Base-by-base conservation (phyloP, 495 filamentous ascomycete genomes). In the Annulohypoxylon maeteangense region DNA sequence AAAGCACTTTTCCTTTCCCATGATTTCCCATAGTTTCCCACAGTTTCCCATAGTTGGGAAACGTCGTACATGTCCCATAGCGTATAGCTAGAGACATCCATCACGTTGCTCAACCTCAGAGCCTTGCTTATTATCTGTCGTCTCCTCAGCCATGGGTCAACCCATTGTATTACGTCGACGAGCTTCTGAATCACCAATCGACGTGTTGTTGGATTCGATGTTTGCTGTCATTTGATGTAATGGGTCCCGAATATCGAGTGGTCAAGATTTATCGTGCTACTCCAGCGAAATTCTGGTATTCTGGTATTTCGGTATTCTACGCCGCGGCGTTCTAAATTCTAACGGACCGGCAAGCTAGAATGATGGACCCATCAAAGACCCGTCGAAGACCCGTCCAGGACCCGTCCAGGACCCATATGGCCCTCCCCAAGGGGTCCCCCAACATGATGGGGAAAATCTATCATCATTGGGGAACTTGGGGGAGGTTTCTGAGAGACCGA, bases 251-350 rank as follows among this genome's bases (percentile, higher is more conserved):
- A 40, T 27, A 14, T 44, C 40, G 40, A 44, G 6, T 20, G 40
- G 40, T 47, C 32, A 57, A 57, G 25, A 65, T 68, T 47, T 23
- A 20, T 36, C 12, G 57, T 62, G 50, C 48, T 31, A 68, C 57
- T 62, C 57, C 6, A 56, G 57, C 36, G 25, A 54, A 34, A 55
- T 48, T 48, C 7, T 25, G 22, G 20, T 25, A 48, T 25, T 12
- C 22, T 23, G 8, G 20, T 7, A 48, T 22, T 4, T 7, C 7
- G 16, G 16, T 8, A 47, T 7, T 22, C 16, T n/a, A n/a, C n/a
- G n/a, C n/a, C n/a, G n/a, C n/a, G n/a, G n/a, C n/a, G n/a, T n/a
- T n/a, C 14, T 1, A 44, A 11, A 20, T 6, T 8, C 44, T 47
- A 8, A 23, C 54, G 22, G 20, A 40, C 22, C 10, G 7, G 47